Evolutionary conservation across 148 eudicot species (phyloP).

Genomic region (Suaeda aralocaspica): DNA sequence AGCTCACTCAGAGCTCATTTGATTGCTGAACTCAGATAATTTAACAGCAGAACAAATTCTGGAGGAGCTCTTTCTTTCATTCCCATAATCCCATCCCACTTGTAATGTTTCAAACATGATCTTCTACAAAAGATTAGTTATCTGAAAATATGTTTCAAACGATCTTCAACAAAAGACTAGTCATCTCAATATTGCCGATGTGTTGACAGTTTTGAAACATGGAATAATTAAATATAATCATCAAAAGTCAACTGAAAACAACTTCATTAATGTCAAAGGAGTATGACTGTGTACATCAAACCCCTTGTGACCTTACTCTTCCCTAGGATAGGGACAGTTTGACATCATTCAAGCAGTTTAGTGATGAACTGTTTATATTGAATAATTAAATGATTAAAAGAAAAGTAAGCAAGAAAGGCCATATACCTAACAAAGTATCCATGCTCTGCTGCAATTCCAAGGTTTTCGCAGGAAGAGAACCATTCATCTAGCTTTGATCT

Average conservation of each 20-base stretch:
- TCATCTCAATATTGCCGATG: not conserved
- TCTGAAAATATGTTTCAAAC: not conserved
- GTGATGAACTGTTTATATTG: not conserved
- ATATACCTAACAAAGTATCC: slow-evolving; percentile 73
- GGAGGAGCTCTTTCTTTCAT: not conserved
- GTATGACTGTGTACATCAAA: not conserved
- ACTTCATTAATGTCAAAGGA: not conserved
- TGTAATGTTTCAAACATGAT: not conserved
- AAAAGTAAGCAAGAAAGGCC: slow-evolving; percentile 1
- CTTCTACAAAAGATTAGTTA: not conserved
- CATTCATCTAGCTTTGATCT: slow-evolving; percentile 47
- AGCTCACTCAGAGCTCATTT: not conserved
- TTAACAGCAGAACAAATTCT: not conserved
- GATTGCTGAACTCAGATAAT: not conserved
- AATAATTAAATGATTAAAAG: slow-evolving; percentile 4
- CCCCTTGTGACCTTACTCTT: not conserved
- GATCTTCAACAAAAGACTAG: not conserved
- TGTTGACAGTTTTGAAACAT: not conserved
- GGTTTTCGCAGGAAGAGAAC: slow-evolving; percentile 67
- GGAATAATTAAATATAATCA: not conserved
- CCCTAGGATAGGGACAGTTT: not conserved
- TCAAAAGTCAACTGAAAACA: not conserved
- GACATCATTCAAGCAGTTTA: not conserved
- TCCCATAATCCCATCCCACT: not conserved
- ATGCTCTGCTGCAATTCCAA: slow-evolving; percentile 89